Evolutionary conservation across 345 rosid species (phyloP).

Genomic region (Turnera subulata): DNA sequence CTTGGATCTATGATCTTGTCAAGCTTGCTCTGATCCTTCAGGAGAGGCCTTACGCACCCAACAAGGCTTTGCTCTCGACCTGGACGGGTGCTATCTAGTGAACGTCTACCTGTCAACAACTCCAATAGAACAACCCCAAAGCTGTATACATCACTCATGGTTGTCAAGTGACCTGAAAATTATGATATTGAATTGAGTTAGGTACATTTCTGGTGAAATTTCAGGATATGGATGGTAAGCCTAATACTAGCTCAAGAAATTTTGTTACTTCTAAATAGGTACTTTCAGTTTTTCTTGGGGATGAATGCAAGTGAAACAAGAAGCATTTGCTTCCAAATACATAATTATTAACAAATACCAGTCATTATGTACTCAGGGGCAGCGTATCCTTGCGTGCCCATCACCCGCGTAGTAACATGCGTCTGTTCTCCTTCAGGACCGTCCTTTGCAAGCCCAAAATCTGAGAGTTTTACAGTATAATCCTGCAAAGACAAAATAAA

Average conservation of each 20-base stretch:
- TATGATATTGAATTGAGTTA: background rate
- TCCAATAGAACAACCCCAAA: slow-evolving; percentile 29
- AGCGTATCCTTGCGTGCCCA: slow-evolving; percentile 97
- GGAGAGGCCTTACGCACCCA: slow-evolving; percentile 35
- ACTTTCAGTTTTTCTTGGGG: no score
- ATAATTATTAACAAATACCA: slow-evolving; percentile 28
- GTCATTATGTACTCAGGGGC: slow-evolving; percentile 97
- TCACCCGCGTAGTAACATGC: slow-evolving; percentile 81
- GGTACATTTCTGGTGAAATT: background rate
- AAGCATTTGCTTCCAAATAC: no score
- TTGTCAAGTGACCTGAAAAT: slow-evolving; percentile 25
- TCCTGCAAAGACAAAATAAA: slow-evolving; percentile 38
- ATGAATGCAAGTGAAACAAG: no score
- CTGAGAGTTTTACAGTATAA: slow-evolving; percentile 76
- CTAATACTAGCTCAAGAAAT: no score
- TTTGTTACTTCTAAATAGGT: no score
- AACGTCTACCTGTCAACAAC: slow-evolving; percentile 24
- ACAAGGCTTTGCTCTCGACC: slow-evolving; percentile 22
- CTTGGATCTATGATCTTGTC: slow-evolving; percentile 76
- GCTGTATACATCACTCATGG: slow-evolving; percentile 32
- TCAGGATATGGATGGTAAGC: no score
- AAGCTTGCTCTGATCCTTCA: slow-evolving; percentile 59
- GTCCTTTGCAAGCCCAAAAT: slow-evolving; percentile 87
- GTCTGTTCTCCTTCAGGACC: slow-evolving; percentile 97
- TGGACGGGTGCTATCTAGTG: slow-evolving; percentile 23